Evolutionary conservation across 768 basidiomycete genomes (phyloP), one percentile per base, ranked within the genome.

Genomic region (Russula abietina): DNA sequence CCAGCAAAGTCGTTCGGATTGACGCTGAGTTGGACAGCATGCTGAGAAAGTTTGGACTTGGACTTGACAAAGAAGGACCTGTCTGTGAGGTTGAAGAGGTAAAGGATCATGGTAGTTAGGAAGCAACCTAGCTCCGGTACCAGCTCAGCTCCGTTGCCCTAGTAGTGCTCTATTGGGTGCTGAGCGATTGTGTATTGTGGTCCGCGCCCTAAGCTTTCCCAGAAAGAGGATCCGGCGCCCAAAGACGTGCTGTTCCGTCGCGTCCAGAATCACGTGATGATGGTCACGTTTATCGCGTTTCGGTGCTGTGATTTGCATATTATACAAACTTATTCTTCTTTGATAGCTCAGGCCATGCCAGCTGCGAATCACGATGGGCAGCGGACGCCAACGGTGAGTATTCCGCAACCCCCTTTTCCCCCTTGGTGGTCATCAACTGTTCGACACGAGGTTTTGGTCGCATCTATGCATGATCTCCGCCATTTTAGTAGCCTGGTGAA

Each of bases 391-490:
- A 38, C 58, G 46, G 63, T 64, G 41, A 64, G 58, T 48, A 3
- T 60, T 55, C 30, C 32, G 26, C 28, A 38, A 45, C 22, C 11
- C 22, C 11, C 6, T 19, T 2, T 43, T 10, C 28, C 41, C 30
- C 38, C 45, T 46, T 45, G 48, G 7, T 28, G 7, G 24, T 46
- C 53, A 36, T 55, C 9, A 10, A n/a, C 48, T 28, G 41, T 39
- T 43, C 24, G 22, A 51, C 45, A 36, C 51, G 59, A 82, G 79
- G 81, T 91, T n/a, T 75, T 92, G 48, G 81, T 79, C 57, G 85
- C 87, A 6, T 88, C 87, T 46, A 80, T 88, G 0, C 82, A 87
- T 67, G 93, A 96, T 75, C 85, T 97, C 53, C 83, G 91, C 57
- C 88, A 89, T 69, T 85, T 97, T 59, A 78, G 87, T 10, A 78